Percentiles rank a stretch among this genome's conserved stretches.
Evolutionary conservation across 2,329 filamentous ascomycete genomes (phyloP).

Genomic region (Fusarium sp.): DNA sequence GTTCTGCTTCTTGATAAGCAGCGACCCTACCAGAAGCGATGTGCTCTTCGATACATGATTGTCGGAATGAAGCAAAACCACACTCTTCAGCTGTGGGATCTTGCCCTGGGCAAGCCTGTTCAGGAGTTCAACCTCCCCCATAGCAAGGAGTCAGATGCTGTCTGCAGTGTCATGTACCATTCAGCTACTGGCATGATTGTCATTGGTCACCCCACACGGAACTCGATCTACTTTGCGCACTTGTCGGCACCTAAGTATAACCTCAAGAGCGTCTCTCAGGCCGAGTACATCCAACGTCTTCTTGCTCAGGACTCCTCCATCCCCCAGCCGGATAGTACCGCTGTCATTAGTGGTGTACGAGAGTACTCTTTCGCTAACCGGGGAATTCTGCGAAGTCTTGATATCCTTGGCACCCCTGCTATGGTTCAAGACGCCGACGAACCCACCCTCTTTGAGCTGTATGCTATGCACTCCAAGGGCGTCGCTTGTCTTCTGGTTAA

Average conservation of each 20-base stretch:
- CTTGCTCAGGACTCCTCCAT: conserved; percentile 78
- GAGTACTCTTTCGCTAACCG: conserved; percentile 93
- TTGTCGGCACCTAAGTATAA: conserved; percentile 94
- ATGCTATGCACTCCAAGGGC: conserved; percentile 97
- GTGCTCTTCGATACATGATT: conserved; percentile 92
- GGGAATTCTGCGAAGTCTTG: conserved; percentile 88
- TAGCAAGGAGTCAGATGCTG: conserved; percentile 95
- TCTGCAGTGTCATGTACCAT: conserved; percentile 97
- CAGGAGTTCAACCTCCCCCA: conserved; percentile 98
- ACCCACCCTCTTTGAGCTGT: conserved; percentile 88
- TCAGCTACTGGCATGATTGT: conserved; percentile 92
- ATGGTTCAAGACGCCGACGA: conserved; percentile 74
- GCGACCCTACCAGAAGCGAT: conserved; percentile 89
- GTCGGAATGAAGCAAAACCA: conserved; percentile 99
- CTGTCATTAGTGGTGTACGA: conserved; percentile 95
- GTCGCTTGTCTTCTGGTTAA: conserved; percentile 91
- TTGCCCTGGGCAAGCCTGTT: conserved; percentile 92
- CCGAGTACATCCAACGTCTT: conserved; percentile 85
- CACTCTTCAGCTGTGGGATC: conserved; percentile 97
- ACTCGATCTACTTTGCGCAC: conserved; percentile 97
- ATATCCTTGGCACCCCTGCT: conserved; percentile 82
- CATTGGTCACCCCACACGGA: conserved; percentile 94
- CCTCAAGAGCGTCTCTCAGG: conserved; percentile 84
- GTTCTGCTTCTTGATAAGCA: conserved; percentile 97
- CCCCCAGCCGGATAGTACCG: conserved; percentile 91